Percentiles rank a stretch among this genome's conserved stretches.
Conservation (phyloP, 208 protist species). For the Leishmania amazonensis region DNA sequence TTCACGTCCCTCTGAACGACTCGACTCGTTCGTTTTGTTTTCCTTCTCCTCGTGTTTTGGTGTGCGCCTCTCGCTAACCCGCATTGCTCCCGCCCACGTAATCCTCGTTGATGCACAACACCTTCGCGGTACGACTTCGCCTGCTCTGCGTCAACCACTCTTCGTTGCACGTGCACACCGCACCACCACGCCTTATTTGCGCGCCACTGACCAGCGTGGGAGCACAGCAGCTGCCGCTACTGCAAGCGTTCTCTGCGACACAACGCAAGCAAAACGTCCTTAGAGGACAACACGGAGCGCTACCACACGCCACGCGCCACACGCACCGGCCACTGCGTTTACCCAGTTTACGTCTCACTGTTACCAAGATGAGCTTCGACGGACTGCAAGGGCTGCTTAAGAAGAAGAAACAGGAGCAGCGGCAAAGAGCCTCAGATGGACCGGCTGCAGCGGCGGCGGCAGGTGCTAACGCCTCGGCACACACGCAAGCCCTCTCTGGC, state of each 20-base stretch:
- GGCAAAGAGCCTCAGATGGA: not conserved
- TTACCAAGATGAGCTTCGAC: constrained; percentile 32
- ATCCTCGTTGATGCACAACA: not conserved
- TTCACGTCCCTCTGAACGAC: not conserved
- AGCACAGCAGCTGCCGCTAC: not conserved
- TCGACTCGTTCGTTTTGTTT: not conserved
- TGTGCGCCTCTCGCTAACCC: not conserved
- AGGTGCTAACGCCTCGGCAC: not conserved
- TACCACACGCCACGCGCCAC: not conserved
- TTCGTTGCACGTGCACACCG: not conserved
- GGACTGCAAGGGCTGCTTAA: constrained; percentile 36
- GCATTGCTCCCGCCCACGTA: not conserved
- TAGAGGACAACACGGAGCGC: not conserved
- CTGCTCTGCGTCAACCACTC: not conserved
- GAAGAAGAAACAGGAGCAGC: constrained; percentile 28
- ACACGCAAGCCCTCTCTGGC: not conserved
- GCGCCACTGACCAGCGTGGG: not conserved
- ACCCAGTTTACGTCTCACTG: not conserved
- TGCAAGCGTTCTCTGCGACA: not conserved
- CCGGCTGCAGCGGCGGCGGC: not conserved
- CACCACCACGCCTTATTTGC: not conserved
- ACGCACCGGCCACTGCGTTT: not conserved
- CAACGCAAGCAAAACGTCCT: not conserved
- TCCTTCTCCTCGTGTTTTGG: not conserved
- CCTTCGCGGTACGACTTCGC: not conserved